phyloP scores from a whole-genome alignment of 148 eudicot species.

The Hydrangea macrophylla region DNA sequence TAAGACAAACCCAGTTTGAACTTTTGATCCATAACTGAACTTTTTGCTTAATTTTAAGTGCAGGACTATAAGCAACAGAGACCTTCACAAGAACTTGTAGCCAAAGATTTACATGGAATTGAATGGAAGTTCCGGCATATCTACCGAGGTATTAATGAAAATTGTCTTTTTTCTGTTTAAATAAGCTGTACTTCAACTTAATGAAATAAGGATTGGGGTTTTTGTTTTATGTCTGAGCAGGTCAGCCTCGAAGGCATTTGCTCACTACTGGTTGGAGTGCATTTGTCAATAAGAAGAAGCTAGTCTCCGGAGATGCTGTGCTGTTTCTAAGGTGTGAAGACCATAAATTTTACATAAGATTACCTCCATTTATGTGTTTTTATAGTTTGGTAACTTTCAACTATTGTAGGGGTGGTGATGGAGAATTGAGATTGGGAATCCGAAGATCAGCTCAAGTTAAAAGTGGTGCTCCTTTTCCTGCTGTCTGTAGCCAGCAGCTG shows the following conservation, averaged over 20 bases:
- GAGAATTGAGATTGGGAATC: constrained; percentile 83
- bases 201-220: neutral
- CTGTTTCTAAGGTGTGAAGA: constrained; percentile 64
- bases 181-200: neutral
- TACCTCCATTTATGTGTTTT: neutral
- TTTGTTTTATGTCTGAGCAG: constrained; percentile 30
- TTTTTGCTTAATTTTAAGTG: constrained; percentile 3
- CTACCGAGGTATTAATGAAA: constrained; percentile 58
- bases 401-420: constrained; percentile 72
- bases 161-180: neutral
- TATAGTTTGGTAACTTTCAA: neutral
- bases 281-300: constrained; percentile 92
- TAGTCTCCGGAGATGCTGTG: constrained; percentile 93
- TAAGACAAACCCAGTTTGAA: no score
- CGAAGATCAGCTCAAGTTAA: constrained; percentile 76
- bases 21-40: neutral
- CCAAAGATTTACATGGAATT: constrained; percentile 84
- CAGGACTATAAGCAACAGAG: constrained; percentile 96
- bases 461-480: constrained; percentile 34
- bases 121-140: constrained; percentile 96
- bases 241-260: constrained; percentile 95
- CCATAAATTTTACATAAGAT: neutral
- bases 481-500: constrained; percentile 38
- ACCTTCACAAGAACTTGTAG: constrained; percentile 96
- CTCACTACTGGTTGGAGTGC: constrained; percentile 99